phyloP scores from a whole-genome alignment of 2,329 filamentous ascomycete species.

The Diaporthe helianthi region DNA sequence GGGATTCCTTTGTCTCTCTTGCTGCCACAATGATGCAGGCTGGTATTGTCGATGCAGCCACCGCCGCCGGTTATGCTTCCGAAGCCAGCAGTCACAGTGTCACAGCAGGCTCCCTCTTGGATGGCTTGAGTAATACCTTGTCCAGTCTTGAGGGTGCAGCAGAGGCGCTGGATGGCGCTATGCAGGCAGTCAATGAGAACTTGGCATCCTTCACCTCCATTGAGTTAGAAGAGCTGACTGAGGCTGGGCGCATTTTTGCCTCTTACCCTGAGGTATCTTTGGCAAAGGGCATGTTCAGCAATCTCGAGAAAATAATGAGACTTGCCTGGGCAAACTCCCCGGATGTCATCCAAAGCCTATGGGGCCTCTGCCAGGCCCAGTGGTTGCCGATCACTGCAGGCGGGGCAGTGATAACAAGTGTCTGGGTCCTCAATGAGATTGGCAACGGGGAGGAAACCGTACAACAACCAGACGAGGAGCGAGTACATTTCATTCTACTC shows the following conservation, averaged over 20 bases:
- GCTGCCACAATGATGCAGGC: background rate
- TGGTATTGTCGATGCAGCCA: background rate
- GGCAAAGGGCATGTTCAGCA: background rate
- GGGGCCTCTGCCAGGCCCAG: background rate
- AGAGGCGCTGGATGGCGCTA: constrained; percentile 15
- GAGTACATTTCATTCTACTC: background rate
- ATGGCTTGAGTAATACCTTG: background rate
- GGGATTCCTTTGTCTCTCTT: background rate
- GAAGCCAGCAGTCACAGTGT: background rate
- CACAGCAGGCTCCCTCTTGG: background rate
- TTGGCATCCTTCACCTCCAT: background rate
- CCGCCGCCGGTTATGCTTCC: background rate
- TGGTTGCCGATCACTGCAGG: constrained; percentile 7
- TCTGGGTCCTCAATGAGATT: background rate
- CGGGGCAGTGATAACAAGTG: background rate
- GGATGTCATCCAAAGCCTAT: background rate
- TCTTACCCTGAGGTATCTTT: background rate
- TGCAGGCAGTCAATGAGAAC: background rate
- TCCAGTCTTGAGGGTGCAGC: background rate
- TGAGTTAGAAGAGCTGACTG: background rate
- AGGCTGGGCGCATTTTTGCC: background rate
- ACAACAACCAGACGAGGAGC: background rate
- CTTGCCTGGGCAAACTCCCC: background rate
- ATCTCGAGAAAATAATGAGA: background rate
- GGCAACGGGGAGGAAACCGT: background rate